phyloP scores from a whole-genome alignment of 148 eudicot genomes.

The Cornus florida region DNA sequence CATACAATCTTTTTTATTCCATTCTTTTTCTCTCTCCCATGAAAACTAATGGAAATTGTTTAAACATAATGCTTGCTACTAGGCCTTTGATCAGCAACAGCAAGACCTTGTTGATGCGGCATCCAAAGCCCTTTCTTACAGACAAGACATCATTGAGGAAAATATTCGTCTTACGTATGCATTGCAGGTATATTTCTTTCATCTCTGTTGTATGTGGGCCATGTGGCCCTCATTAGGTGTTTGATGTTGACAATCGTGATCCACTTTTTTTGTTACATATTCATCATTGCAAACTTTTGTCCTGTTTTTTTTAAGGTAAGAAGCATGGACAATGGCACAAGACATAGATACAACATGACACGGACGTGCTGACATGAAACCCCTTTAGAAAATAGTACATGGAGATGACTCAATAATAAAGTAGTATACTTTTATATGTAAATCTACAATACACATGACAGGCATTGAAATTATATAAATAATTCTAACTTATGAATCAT shows the following conservation, averaged over 20 bases:
- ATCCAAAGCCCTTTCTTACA: constrained; percentile 86
- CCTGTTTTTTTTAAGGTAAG: too few relatives aligned
- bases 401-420: too few relatives aligned
- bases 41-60: constrained; percentile 4
- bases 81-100: constrained; percentile 99
- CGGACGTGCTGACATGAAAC: too few relatives aligned
- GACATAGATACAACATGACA: too few relatives aligned
- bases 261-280: not conserved
- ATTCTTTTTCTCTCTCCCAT: not conserved
- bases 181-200: constrained; percentile 60
- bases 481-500: too few relatives aligned
- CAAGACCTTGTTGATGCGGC: constrained; percentile 89
- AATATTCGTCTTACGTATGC: constrained; percentile 90
- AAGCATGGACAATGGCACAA: too few relatives aligned
- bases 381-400: too few relatives aligned
- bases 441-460: too few relatives aligned
- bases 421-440: too few relatives aligned
- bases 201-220: not conserved
- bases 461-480: too few relatives aligned
- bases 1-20: not conserved
- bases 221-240: not conserved
- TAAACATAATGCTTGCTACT: constrained; percentile 4
- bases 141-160: constrained; percentile 96
- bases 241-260: not conserved
- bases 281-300: not conserved